These are phyloP conservation scores for Tuber calosporum DNA, from an alignment of 495 filamentous ascomycete genomes.

Conservation along the genomic window DNA sequence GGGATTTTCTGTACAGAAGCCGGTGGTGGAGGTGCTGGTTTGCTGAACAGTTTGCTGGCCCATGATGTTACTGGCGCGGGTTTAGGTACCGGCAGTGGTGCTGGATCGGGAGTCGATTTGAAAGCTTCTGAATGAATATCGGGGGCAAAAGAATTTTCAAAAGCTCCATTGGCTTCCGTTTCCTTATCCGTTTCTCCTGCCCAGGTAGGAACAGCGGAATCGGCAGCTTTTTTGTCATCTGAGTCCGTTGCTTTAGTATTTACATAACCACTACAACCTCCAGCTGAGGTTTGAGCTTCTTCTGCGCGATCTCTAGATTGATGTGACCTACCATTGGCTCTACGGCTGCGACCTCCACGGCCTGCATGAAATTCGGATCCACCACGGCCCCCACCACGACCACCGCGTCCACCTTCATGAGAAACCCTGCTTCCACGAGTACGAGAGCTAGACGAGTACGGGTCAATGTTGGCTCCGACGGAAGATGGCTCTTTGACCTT, in stretches of 20 bases:
- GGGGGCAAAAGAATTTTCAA: constrained; percentile 5
- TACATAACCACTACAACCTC: constrained; percentile 39
- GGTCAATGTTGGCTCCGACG: constrained; percentile 47
- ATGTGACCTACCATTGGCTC: constrained; percentile 49
- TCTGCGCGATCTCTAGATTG: constrained; percentile 36
- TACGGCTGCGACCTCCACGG: constrained; percentile 60
- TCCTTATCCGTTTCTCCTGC: constrained; percentile 34
- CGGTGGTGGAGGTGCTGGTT: constrained; percentile 43
- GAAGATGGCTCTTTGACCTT: constrained; percentile 68
- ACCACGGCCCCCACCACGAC: constrained; percentile 59
- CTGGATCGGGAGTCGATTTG: constrained; percentile 41
- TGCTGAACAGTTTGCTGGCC: constrained; percentile 43
- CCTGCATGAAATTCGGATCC: constrained; percentile 54
- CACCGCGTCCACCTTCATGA: constrained; percentile 54
- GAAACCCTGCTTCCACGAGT: constrained; percentile 42
- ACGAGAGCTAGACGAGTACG: constrained; percentile 42
- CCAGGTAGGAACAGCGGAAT: constrained; percentile 9
- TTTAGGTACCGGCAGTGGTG: constrained; percentile 33
- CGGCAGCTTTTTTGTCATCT: constrained; percentile 37
- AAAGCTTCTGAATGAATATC: constrained; percentile 30
- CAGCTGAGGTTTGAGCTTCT: constrained; percentile 37
- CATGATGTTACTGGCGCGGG: constrained; percentile 39
- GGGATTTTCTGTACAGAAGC: constrained; percentile 37
- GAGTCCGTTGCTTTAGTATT: constrained; percentile 29
- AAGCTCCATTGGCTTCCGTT: constrained; percentile 18